Percentiles rank a stretch among this genome's conserved stretches.
Conservation (phyloP, 768 basidiomycete species). For the Termitomyces sp. region DNA sequence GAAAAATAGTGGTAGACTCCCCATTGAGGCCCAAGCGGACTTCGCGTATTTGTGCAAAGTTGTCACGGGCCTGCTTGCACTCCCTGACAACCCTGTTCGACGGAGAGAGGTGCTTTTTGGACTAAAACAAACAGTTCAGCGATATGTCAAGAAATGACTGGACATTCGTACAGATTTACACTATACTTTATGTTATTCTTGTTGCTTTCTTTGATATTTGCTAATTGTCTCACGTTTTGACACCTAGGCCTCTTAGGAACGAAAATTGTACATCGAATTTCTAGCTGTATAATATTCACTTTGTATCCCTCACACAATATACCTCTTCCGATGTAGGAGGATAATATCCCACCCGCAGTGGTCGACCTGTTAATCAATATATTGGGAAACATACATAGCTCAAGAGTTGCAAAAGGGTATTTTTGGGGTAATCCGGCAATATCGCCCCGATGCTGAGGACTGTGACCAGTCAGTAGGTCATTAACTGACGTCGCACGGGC, state of each 20-base stretch:
- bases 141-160: conserved; percentile 20
- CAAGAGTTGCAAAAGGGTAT: too few relatives aligned
- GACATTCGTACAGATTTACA: not conserved
- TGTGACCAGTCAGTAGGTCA: too few relatives aligned
- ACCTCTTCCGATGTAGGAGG: not conserved
- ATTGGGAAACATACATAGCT: too few relatives aligned
- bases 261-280: not conserved
- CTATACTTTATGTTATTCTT: conserved; percentile 7
- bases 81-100: conserved; percentile 55
- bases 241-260: not conserved
- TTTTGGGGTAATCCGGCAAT: too few relatives aligned
- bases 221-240: not conserved
- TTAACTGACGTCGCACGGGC: too few relatives aligned
- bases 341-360: too few relatives aligned
- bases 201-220: conserved; percentile 8
- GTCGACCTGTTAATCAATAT: too few relatives aligned
- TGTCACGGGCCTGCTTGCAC: conserved; percentile 48
- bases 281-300: not conserved
- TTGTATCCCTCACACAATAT: not conserved
- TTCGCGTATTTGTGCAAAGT: conserved; percentile 76
- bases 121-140: conserved; percentile 41
- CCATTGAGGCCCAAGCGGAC: conserved; percentile 85
- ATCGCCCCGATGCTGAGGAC: too few relatives aligned
- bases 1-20: conserved; percentile 53
- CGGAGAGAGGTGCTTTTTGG: conserved; percentile 51